Conservation (phyloP, 306 rosid species). For the Leucaena leucocephala region DNA sequence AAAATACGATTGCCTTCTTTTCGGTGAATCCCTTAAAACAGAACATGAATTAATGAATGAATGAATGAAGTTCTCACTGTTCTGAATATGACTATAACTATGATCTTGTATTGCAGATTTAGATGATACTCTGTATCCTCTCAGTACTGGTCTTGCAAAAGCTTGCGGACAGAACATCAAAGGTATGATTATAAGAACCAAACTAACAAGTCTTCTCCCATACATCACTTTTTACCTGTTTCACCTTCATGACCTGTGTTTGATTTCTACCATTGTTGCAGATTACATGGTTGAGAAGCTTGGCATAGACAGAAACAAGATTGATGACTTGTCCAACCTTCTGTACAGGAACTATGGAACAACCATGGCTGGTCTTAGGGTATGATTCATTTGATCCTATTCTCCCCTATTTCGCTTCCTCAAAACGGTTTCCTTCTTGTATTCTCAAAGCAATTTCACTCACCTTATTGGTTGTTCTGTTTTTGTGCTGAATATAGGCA, state of each 20-base stretch:
- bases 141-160: slow-evolving; percentile 73
- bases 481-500: slow-evolving; percentile 59
- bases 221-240: not conserved
- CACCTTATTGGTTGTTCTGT: not conserved
- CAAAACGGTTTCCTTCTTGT: not conserved
- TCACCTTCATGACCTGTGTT: not conserved
- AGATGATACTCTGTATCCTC: slow-evolving; percentile 92
- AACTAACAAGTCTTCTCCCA: not conserved
- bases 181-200: slow-evolving; percentile 49
- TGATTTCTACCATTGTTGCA: slow-evolving; percentile 32
- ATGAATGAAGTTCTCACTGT: not conserved
- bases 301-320: slow-evolving; percentile 71
- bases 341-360: slow-evolving; percentile 92
- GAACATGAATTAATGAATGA: not conserved
- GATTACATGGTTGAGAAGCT: slow-evolving; percentile 88
- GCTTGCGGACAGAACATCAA: slow-evolving; percentile 72
- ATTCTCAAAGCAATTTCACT: not conserved
- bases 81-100: slow-evolving; percentile 24
- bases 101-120: slow-evolving; percentile 58
- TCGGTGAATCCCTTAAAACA: slow-evolving; percentile 55
- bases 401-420: not conserved
- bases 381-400: slow-evolving; percentile 36
- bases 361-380: slow-evolving; percentile 98
- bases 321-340: slow-evolving; percentile 61
- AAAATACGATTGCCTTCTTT: slow-evolving; percentile 86